These are phyloP conservation scores for Penicillium sp. DNA, from an alignment of 2,329 filamentous ascomycete genomes.

Conservation along the genomic window DNA sequence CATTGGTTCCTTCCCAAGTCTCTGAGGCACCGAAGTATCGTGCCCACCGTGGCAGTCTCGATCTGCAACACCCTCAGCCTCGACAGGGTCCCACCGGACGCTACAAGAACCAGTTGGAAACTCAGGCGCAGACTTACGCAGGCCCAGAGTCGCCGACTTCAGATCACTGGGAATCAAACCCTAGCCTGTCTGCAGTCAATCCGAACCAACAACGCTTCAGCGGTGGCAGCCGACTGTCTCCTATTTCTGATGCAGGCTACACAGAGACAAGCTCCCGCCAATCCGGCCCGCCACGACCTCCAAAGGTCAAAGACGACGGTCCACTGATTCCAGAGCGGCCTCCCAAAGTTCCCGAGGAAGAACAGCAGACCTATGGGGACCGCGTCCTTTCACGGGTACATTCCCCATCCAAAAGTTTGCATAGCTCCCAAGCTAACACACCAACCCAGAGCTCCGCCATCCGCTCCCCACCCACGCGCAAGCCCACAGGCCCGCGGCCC, in stretches of 20 bases:
- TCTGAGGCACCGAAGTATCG: conserved; percentile 60
- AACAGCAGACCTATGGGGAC: conserved; percentile 37
- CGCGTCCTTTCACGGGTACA: conserved; percentile 40
- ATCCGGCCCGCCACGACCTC: conserved; percentile 47
- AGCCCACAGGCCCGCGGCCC: conserved; percentile 48
- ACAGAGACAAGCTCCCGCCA: conserved; percentile 40
- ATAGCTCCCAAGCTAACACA: conserved; percentile 4
- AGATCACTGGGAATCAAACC: conserved; percentile 46
- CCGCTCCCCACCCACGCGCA: conserved; percentile 38
- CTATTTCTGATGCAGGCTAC: conserved; percentile 46
- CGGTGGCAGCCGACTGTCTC: conserved; percentile 41
- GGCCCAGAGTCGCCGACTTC: conserved; percentile 41
- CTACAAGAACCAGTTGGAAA: conserved; percentile 59
- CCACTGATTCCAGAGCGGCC: conserved; percentile 54
- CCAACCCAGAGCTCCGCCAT: conserved; percentile 29
- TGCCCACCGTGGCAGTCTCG: conserved; percentile 59
- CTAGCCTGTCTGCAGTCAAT: conserved; percentile 36
- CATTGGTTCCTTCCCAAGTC: conserved; percentile 57
- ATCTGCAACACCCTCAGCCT: conserved; percentile 62
- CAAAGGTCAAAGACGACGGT: conserved; percentile 54
- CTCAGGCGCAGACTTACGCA: conserved; percentile 54
- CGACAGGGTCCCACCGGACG: conserved; percentile 58
- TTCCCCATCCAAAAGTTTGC: conserved; percentile 19
- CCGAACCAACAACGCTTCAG: conserved; percentile 34
- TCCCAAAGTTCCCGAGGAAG: conserved; percentile 37